Evolutionary conservation across 257 asterid genomes (phyloP).

Genomic region (Solanum infundibuliforme): DNA sequence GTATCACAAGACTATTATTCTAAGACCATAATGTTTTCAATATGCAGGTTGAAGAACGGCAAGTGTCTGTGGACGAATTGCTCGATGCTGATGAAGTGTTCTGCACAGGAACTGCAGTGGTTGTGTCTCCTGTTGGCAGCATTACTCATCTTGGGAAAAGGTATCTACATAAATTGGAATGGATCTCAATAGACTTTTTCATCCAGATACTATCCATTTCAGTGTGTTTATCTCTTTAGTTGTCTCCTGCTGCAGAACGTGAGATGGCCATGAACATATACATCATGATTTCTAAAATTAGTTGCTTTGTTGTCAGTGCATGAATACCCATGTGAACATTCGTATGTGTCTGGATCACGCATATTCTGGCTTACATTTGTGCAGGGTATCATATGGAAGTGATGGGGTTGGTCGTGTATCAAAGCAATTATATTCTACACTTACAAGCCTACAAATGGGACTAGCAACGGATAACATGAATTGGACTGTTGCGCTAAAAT

Average conservation of each 20-base stretch:
- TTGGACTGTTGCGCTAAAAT: slow-evolving; percentile 65
- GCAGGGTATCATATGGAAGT: slow-evolving; percentile 61
- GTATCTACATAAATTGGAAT: slow-evolving; percentile 14
- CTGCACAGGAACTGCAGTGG: slow-evolving; percentile 96
- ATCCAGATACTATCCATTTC: neutral
- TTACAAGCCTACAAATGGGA: slow-evolving; percentile 91
- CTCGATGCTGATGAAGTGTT: slow-evolving; percentile 98
- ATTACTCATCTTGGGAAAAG: slow-evolving; percentile 63
- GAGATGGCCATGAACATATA: neutral
- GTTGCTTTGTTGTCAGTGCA: neutral
- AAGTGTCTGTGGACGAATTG: slow-evolving; percentile 73
- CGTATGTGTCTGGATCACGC: neutral
- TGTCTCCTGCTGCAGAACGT: neutral
- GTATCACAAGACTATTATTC: neutral
- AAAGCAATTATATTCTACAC: slow-evolving; percentile 65
- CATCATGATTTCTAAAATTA: neutral
- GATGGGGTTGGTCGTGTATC: slow-evolving; percentile 76
- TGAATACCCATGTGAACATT: neutral
- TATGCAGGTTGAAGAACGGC: slow-evolving; percentile 70
- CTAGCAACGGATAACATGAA: slow-evolving; percentile 65
- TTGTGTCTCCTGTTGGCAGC: slow-evolving; percentile 92
- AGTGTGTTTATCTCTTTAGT: neutral
- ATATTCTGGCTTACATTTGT: neutral
- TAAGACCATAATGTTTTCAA: neutral
- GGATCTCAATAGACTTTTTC: neutral